A percentile compares a stretch with the other conserved stretches of the same genome.
phyloP scores from a whole-genome alignment of 352 stramenopile genomes.

The Phytophthora capsici region DNA sequence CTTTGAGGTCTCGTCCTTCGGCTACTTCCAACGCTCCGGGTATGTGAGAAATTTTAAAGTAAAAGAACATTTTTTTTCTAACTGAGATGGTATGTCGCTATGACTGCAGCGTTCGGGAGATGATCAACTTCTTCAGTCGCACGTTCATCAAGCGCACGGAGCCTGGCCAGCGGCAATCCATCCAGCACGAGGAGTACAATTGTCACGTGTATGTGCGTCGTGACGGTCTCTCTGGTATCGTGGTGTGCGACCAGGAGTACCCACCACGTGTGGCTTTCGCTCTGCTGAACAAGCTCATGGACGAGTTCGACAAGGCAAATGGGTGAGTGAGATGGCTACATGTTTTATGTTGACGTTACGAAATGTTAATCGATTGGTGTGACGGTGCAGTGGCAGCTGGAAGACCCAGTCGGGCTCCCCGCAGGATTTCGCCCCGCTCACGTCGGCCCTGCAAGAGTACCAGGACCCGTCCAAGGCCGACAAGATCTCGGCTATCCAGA shows the following conservation, averaged over 20 bases:
- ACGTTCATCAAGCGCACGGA: slow-evolving; percentile 98
- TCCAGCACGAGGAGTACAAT: slow-evolving; percentile 99
- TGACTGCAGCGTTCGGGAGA: slow-evolving; percentile 92
- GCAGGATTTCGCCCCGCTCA: slow-evolving; percentile 90
- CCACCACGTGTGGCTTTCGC: slow-evolving; percentile 98
- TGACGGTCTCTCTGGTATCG: slow-evolving; percentile 96
- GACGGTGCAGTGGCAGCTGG: slow-evolving; percentile 60
- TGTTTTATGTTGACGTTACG: slow-evolving; percentile 10
- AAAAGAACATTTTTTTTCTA: background rate
- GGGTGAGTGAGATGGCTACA: slow-evolving; percentile 36
- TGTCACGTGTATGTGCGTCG: slow-evolving; percentile 98
- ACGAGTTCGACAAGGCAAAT: slow-evolving; percentile 93
- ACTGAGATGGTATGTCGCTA: background rate
- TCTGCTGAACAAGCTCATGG: slow-evolving; percentile 96
- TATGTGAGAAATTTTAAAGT: slow-evolving; percentile 18
- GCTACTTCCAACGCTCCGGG: slow-evolving; percentile 88
- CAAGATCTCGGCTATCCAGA: slow-evolving; percentile 99
- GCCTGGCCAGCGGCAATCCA: slow-evolving; percentile 96
- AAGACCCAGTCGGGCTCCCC: slow-evolving; percentile 70
- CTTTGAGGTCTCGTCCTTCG: slow-evolving; percentile 85
- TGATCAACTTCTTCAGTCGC: slow-evolving; percentile 99
- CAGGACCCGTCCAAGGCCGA: slow-evolving; percentile 98
- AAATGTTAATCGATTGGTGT: slow-evolving; percentile 15
- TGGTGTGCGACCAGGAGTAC: slow-evolving; percentile 99
- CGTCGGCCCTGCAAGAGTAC: slow-evolving; percentile 96